Evolutionary conservation across 1,284 basidiomycete species (phyloP).

Genomic region (Inonotus obliquus): DNA sequence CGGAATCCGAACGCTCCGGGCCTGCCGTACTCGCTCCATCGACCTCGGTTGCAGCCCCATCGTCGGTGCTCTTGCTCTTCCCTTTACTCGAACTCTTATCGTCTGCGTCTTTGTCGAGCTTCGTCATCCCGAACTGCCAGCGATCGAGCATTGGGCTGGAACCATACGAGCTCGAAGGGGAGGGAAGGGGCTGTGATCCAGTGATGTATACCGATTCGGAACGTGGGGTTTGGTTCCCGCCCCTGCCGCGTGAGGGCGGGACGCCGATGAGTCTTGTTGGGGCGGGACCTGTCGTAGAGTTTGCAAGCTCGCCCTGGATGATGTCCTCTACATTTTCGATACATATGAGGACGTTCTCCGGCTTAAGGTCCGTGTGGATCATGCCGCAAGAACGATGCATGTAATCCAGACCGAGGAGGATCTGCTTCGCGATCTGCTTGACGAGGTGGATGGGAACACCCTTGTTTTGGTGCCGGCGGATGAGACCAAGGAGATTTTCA

Average conservation of each 20-base stretch:
- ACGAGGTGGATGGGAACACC: slow-evolving; percentile 94
- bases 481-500: slow-evolving; percentile 95
- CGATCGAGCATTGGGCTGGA: slow-evolving; percentile 84
- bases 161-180: slow-evolving; percentile 69
- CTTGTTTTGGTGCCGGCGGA: slow-evolving; percentile 93
- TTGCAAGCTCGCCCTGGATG: slow-evolving; percentile 81
- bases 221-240: slow-evolving; percentile 96
- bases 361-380: slow-evolving; percentile 94
- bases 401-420: slow-evolving; percentile 93
- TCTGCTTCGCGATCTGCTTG: slow-evolving; percentile 96
- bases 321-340: slow-evolving; percentile 97
- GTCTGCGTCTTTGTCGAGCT: slow-evolving; percentile 43
- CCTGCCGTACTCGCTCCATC: slow-evolving; percentile 20
- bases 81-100: slow-evolving; percentile 32
- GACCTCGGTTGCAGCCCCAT: slow-evolving; percentile 21
- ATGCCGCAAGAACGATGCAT: slow-evolving; percentile 96
- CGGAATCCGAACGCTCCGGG: slow-evolving; percentile 31
- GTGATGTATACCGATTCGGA: slow-evolving; percentile 90
- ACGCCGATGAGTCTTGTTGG: slow-evolving; percentile 88
- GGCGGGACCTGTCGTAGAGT: slow-evolving; percentile 44
- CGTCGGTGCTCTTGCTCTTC: slow-evolving; percentile 74
- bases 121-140: slow-evolving; percentile 90
- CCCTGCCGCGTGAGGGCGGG: slow-evolving; percentile 89
- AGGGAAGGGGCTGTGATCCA: slow-evolving; percentile 88
- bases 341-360: slow-evolving; percentile 95